These are phyloP conservation scores for Medicago truncatula DNA, from an alignment of 306 rosid species.

Conservation along the genomic window DNA sequence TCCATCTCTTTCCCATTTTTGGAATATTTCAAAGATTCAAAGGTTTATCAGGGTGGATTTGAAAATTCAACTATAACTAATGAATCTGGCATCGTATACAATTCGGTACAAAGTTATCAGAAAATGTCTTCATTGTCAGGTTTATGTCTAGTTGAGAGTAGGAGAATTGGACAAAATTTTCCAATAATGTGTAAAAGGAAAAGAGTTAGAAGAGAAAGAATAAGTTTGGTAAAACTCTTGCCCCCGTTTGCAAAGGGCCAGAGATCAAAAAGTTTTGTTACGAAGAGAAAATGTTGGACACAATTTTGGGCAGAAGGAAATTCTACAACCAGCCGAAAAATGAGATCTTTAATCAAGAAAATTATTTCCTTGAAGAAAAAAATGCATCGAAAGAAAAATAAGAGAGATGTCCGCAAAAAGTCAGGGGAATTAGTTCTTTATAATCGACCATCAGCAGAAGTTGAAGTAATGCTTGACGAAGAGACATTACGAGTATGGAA, in stretches of 20 bases:
- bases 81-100: constrained; percentile 3
- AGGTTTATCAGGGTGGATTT: neutral
- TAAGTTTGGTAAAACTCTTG: neutral
- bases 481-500: constrained; percentile 48
- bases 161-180: constrained; percentile 8
- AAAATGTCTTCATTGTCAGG: neutral
- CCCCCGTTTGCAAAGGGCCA: neutral
- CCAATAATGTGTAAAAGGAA: constrained; percentile 23
- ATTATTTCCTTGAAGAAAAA: neutral
- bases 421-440: constrained; percentile 20
- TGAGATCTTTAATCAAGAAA: neutral
- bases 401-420: neutral
- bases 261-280: constrained; percentile 33
- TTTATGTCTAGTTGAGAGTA: neutral
- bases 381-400: neutral
- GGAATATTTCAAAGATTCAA: neutral
- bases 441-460: neutral
- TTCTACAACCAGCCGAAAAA: neutral
- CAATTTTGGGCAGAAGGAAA: neutral
- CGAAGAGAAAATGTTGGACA: neutral
- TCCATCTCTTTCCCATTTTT: constrained; percentile 16
- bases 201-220: neutral
- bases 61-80: neutral
- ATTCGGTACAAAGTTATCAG: constrained; percentile 1
- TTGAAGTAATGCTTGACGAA: constrained; percentile 32